These are phyloP conservation scores for Theileria parva DNA, from an alignment of 169 alveolate species.

Conservation along the genomic window DNA sequence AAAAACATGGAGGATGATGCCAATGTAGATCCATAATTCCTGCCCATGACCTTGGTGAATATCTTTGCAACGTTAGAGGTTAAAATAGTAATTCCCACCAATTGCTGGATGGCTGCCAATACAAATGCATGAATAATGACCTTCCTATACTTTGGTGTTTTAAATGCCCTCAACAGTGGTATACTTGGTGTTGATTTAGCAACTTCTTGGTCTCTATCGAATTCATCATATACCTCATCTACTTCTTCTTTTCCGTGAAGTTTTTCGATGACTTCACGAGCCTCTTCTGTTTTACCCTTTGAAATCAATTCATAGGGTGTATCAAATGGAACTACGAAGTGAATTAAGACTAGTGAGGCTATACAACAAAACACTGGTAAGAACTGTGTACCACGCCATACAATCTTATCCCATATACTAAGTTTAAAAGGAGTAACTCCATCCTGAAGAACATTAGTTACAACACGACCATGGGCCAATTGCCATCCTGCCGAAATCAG, in stretches of 20 bases:
- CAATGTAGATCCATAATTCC: constrained; percentile 55
- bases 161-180: constrained; percentile 63
- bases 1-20: constrained; percentile 62
- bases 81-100: constrained; percentile 82
- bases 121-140: constrained; percentile 74
- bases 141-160: constrained; percentile 67
- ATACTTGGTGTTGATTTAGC: constrained; percentile 47
- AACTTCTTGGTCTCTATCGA: constrained; percentile 62
- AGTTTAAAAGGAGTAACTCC: neutral
- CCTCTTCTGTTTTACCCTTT: constrained; percentile 69
- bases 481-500: constrained; percentile 73
- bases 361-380: constrained; percentile 62
- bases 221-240: constrained; percentile 58
- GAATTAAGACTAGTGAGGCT: constrained; percentile 45
- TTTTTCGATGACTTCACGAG: constrained; percentile 56
- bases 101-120: constrained; percentile 78
- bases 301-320: constrained; percentile 69
- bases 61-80: constrained; percentile 79
- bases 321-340: constrained; percentile 59
- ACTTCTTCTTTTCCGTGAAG: constrained; percentile 69
- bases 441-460: neutral
- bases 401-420: constrained; percentile 24
- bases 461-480: constrained; percentile 67
- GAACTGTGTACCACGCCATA: constrained; percentile 71
- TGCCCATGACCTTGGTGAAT: constrained; percentile 66